Evolutionary conservation across 768 basidiomycete species (phyloP).

Genomic region (Xerocomus potaroensis): DNA sequence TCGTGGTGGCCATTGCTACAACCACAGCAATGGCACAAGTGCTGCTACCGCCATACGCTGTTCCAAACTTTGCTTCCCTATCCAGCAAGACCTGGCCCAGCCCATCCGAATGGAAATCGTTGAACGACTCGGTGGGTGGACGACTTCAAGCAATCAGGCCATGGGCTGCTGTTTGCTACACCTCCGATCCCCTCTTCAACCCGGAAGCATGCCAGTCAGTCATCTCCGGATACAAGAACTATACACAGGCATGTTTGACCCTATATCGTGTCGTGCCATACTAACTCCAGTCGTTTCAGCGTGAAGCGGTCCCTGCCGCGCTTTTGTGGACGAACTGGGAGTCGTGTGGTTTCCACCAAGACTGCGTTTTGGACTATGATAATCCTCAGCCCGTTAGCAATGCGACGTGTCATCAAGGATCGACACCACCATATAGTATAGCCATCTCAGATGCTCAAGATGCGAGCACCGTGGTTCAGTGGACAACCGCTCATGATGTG

Average conservation of each 20-base stretch:
- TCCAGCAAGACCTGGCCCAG: constrained; percentile 9
- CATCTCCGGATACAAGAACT: constrained; percentile 13
- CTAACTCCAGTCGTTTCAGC: constrained; percentile 11
- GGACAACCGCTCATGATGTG: constrained; percentile 17
- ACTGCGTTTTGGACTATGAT: constrained; percentile 16
- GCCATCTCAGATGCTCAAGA: constrained; percentile 16
- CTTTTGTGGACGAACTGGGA: constrained; percentile 25
- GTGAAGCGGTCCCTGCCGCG: constrained; percentile 15
- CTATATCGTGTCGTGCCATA: background rate
- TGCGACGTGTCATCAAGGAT: constrained; percentile 15
- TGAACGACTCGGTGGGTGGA: constrained; percentile 16
- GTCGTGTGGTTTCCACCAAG: constrained; percentile 14
- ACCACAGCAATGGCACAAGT: background rate
- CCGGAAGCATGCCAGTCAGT: constrained; percentile 13
- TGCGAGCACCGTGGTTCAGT: constrained; percentile 17
- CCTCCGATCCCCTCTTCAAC: constrained; percentile 16
- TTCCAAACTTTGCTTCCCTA: constrained; percentile 1
- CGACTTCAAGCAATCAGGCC: constrained; percentile 17
- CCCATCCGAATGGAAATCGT: constrained; percentile 5
- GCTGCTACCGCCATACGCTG: constrained; percentile 7
- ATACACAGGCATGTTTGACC: constrained; percentile 9
- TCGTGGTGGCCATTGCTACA: background rate
- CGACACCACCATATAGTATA: constrained; percentile 19
- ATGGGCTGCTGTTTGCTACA: constrained; percentile 22
- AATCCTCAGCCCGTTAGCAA: constrained; percentile 14